Evolutionary conservation across 345 rosid genomes (phyloP), one percentile per base, ranked within the genome.

Genomic region (Aquilaria malaccensis): DNA sequence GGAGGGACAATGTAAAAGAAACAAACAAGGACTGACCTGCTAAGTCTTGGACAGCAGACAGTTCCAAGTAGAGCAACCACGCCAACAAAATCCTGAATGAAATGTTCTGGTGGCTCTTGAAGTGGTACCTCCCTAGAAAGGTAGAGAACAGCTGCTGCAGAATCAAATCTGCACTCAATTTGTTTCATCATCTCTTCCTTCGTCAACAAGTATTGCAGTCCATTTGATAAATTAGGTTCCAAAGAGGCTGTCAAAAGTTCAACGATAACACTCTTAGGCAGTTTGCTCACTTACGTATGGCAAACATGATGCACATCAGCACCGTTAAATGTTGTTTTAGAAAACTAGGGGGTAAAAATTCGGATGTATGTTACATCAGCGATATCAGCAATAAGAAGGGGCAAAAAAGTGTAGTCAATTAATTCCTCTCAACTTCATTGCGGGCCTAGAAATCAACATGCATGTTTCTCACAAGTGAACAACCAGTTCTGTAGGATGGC

Each of bases 31-130:
- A 51, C 50, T 37, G 30, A 66, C 97, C 88, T 83, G 94, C 91
- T 85, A 33, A 84, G 80, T 30, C 76, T 56, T 12, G 50, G 60
- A 52, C 74, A 58, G 33, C 68, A 2, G 57, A 77, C 83, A n/a
- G 88, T 72, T 56, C 86, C 95, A 32, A 84, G 86, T 43, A 84
- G 71, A 1, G 80, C 87, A 15, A 89, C 85, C 6, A 76, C 30
- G 6, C 91, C 95, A 67, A 81, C 62, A 52, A 79, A 49, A 11
- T 64, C 74, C 50, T 67, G 61, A 52, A 14, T 51, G 30, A 77
- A 67, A 78, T 59, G 14, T 30, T 43, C 9, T 13, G 56, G 10
- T 31, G 70, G 61, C 65, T 63, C 59, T 37, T 63, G 63, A 13
- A 31, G 52, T 0, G 65, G 51, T 11, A 59, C 13, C 1, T 61